Evolutionary conservation across 208 protist genomes (phyloP), one percentile per base, ranked within the genome.

Genomic region (Angomonas deanei): DNA sequence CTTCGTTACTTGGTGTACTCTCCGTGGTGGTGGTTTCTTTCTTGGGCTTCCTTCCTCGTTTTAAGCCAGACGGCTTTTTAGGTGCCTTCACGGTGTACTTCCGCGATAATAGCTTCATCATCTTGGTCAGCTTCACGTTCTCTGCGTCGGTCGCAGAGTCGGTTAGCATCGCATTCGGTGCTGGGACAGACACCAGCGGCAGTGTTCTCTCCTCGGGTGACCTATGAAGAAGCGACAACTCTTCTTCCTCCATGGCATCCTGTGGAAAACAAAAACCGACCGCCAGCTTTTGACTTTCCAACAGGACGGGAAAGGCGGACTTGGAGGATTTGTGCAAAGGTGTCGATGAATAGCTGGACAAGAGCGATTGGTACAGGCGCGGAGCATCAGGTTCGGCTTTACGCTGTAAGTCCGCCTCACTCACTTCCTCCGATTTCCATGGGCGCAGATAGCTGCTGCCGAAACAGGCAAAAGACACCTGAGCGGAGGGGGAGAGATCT

Each of bases 391-490:
- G n/a, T n/a, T n/a, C n/a, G n/a, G n/a, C n/a, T n/a, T n/a, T n/a
- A n/a, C n/a, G n/a, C n/a, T n/a, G n/a, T n/a, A n/a, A 8, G 36
- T 30, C 0, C 34, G 33, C 26, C 36, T 26, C 36, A 8, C 36
- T 15, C 36, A 42, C 11, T 42, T n/a, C 11, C 15, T 42, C 15
- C 36, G 1, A 58, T 13, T 23, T 15, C 27, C 47, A 13, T 17
- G 15, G 15, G 4, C 49, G 69, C 13, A 81, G 23, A 59, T 85
- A 75, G 10, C 65, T 42, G 31, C 49, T 64, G 6, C 71, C 79
- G 55, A 85, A 85, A 34, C 74, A 85, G 0, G 71, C 55, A 53
- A 77, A 85, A 34, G 70, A 78, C 11, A 76, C 66, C 36, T 78
- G 74, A 1, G 55, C 66, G 0, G 46, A 13, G 6, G 54, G 38